phyloP scores from a whole-genome alignment of 192 early-diverging fungal species.

The Coemansia sp. region DNA sequence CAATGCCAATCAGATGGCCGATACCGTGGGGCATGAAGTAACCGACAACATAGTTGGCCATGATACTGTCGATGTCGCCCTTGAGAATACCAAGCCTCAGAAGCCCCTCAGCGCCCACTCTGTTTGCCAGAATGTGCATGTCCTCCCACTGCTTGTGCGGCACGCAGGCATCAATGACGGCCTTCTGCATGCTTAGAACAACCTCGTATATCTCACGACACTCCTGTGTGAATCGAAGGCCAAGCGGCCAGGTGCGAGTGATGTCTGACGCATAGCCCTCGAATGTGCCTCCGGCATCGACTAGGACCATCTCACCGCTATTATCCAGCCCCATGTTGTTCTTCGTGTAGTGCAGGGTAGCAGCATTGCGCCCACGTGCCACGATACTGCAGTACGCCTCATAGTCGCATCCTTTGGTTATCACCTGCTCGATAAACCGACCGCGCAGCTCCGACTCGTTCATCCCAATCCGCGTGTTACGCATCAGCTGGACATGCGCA shows the following conservation, averaged over 20 bases:
- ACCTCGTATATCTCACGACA: slow-evolving; percentile 76
- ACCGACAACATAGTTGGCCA: slow-evolving; percentile 69
- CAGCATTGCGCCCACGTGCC: slow-evolving; percentile 72
- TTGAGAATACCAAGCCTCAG: slow-evolving; percentile 67
- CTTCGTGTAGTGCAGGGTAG: slow-evolving; percentile 80
- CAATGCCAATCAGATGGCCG: slow-evolving; percentile 85
- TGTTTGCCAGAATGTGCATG: slow-evolving; percentile 73
- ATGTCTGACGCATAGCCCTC: slow-evolving; percentile 87
- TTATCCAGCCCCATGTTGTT: slow-evolving; percentile 64
- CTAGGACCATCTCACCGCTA: slow-evolving; percentile 64
- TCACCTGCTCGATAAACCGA: slow-evolving; percentile 73
- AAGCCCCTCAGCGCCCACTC: slow-evolving; percentile 65
- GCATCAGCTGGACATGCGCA: slow-evolving; percentile 81
- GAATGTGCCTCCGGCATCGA: slow-evolving; percentile 84
- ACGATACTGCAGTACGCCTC: slow-evolving; percentile 89
- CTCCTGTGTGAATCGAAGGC: slow-evolving; percentile 69
- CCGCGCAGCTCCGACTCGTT: slow-evolving; percentile 78
- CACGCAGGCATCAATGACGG: slow-evolving; percentile 64
- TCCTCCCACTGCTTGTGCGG: slow-evolving; percentile 83
- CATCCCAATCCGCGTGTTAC: slow-evolving; percentile 60
- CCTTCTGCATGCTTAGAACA: slow-evolving; percentile 80
- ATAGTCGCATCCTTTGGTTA: slow-evolving; percentile 63
- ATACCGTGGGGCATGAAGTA: slow-evolving; percentile 92
- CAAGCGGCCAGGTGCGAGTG: slow-evolving; percentile 84
- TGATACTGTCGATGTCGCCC: slow-evolving; percentile 61